A percentile compares a stretch with the other conserved stretches of the same genome.
phyloP scores from a whole-genome alignment of 805 yeast genomes.

The Ogataea nakhonphanomensis region DNA sequence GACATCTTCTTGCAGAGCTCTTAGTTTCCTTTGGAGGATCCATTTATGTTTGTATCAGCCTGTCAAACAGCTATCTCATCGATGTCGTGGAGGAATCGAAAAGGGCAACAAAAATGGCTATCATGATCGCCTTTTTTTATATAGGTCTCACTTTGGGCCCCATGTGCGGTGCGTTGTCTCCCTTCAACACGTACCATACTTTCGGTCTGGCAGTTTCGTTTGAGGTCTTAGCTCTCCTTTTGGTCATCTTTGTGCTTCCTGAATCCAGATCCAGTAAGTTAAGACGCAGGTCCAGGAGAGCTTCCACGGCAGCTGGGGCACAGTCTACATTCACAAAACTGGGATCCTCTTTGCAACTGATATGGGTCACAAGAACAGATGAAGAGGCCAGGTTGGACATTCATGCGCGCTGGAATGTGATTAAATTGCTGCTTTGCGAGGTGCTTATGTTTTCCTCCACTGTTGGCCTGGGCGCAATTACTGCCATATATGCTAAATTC shows the following conservation, averaged over 20 bases:
- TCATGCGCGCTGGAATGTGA: constrained; percentile 43
- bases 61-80: constrained; percentile 65
- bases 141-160: constrained; percentile 68
- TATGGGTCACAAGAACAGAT: constrained; percentile 48
- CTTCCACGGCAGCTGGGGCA: too few species aligned
- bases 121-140: constrained; percentile 55
- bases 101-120: constrained; percentile 57
- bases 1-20: constrained; percentile 42
- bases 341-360: constrained; percentile 45
- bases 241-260: constrained; percentile 42
- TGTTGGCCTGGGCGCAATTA: constrained; percentile 38
- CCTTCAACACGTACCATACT: constrained; percentile 31
- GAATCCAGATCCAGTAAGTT: constrained; percentile 64
- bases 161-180: constrained; percentile 44
- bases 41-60: constrained; percentile 47
- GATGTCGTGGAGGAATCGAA: constrained; percentile 66
- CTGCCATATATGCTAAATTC: constrained; percentile 52
- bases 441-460: constrained; percentile 39
- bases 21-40: constrained; percentile 64
- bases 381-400: constrained; percentile 24
- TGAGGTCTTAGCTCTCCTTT: constrained; percentile 33
- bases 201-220: constrained; percentile 20
- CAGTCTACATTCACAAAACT: constrained; percentile 14
- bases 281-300: constrained; percentile 42
- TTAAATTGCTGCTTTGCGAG: constrained; percentile 48